A percentile compares a stretch with the other conserved stretches of the same genome.
phyloP scores from a whole-genome alignment of 2,329 filamentous ascomycete genomes.

The Botryotinia globosa region DNA sequence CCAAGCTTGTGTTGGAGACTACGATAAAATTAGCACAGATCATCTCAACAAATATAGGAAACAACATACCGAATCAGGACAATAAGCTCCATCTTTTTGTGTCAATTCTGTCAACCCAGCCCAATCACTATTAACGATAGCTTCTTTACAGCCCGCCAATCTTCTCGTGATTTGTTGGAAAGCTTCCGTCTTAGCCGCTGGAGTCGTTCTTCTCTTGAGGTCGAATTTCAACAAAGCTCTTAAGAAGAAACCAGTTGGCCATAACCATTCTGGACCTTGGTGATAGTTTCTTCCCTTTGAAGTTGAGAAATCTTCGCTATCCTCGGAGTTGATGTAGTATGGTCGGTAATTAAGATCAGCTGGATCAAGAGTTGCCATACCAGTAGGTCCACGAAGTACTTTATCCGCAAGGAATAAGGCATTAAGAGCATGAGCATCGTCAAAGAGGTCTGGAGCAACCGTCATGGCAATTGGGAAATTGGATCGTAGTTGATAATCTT shows the following conservation, averaged over 20 bases:
- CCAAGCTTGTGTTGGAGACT: constrained; percentile 96
- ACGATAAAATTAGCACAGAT: constrained; percentile 26
- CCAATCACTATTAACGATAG: constrained; percentile 79
- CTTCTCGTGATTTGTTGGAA: constrained; percentile 92
- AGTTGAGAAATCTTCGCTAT: constrained; percentile 86
- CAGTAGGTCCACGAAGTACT: constrained; percentile 77
- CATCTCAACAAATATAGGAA: constrained; percentile 20
- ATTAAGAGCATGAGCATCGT: constrained; percentile 70
- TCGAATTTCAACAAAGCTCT: constrained; percentile 90
- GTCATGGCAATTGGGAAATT: constrained; percentile 97
- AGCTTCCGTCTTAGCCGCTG: constrained; percentile 73
- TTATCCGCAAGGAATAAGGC: constrained; percentile 79
- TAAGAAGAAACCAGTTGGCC: constrained; percentile 95
- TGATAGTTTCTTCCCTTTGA: constrained; percentile 97
- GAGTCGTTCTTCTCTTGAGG: constrained; percentile 63
- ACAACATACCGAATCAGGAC: constrained; percentile 71
- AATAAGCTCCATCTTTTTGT: constrained; percentile 81
- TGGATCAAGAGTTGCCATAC: constrained; percentile 95
- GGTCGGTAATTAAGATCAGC: constrained; percentile 89
- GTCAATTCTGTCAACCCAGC: constrained; percentile 90
- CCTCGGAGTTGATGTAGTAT: constrained; percentile 92
- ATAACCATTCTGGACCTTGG: constrained; percentile 96
- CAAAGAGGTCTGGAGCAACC: constrained; percentile 85
- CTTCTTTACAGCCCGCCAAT: constrained; percentile 78
- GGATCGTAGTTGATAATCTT: constrained; percentile 92